Evolutionary conservation across 192 early-diverging fungal species (phyloP).

Genomic region (Coemansia biformis): DNA sequence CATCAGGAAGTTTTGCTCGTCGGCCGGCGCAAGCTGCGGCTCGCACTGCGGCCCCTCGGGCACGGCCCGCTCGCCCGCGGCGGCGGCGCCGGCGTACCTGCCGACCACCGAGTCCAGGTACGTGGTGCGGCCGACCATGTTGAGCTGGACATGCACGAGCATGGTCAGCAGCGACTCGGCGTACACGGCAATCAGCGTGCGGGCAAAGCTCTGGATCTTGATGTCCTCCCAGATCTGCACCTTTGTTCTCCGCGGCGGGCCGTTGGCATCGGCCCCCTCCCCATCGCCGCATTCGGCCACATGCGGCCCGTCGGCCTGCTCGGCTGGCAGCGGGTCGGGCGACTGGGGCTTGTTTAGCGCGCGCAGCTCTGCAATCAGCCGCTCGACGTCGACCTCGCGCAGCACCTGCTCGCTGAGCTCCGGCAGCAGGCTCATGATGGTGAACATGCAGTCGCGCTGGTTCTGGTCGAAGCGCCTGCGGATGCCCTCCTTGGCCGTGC

Average conservation of each 20-base stretch:
- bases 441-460: constrained; percentile 84
- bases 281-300: background rate
- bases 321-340: too few relatives aligned
- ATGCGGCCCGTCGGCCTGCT: too few relatives aligned
- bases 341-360: constrained; percentile 32
- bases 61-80: constrained; percentile 2
- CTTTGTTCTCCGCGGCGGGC: constrained; percentile 50
- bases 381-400: constrained; percentile 74
- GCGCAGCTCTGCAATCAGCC: constrained; percentile 47
- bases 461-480: constrained; percentile 91
- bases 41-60: constrained; percentile 27
- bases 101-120: constrained; percentile 70
- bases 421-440: constrained; percentile 76
- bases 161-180: constrained; percentile 78
- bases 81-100: constrained; percentile 13
- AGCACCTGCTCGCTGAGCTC: constrained; percentile 74
- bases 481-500: constrained; percentile 59
- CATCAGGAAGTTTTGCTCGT: constrained; percentile 82
- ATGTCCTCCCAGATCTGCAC: constrained; percentile 83
- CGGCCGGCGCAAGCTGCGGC: constrained; percentile 22
- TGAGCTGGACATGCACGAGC: constrained; percentile 82
- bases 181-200: constrained; percentile 81
- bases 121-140: constrained; percentile 83
- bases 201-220: constrained; percentile 83
- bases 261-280: background rate